Conservation (phyloP, 306 rosid species). For the Coriaria nepalensis region DNA sequence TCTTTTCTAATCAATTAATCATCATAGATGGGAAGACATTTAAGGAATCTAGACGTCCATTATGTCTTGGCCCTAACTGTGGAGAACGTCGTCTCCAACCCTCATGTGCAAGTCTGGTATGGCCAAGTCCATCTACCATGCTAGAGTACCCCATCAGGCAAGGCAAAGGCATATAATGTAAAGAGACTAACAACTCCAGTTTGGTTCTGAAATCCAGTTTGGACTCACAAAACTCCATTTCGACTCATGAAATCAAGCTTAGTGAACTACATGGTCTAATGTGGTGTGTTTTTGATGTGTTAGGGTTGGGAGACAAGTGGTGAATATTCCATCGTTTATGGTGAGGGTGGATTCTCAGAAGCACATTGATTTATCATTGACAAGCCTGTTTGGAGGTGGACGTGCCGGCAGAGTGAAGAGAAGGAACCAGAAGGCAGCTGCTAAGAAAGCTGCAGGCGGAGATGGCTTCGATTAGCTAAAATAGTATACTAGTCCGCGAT, state of each 20-base stretch:
- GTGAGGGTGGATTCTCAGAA: constrained; percentile 28
- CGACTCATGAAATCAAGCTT: too few relatives aligned
- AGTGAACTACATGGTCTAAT: too few relatives aligned
- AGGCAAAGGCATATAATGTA: not conserved
- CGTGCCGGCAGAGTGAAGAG: constrained; percentile 1
- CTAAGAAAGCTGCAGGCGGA: too few relatives aligned
- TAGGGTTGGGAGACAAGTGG: constrained; percentile 25
- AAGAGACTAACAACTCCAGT: too few relatives aligned
- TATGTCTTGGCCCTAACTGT: not conserved
- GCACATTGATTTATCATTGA: constrained; percentile 27
- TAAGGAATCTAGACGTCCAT: too few relatives aligned
- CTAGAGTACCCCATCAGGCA: not conserved
- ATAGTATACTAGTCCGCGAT: too few relatives aligned
- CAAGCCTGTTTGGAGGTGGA: constrained; percentile 30
- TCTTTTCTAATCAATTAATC: too few relatives aligned
- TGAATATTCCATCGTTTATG: constrained; percentile 29
- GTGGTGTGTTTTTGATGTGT: not conserved
- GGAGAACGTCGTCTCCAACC: not conserved
- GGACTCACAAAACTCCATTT: too few relatives aligned
- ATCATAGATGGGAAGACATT: too few relatives aligned
- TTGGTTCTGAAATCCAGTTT: too few relatives aligned
- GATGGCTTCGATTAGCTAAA: too few relatives aligned
- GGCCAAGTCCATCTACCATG: not conserved
- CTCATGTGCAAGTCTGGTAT: not conserved
- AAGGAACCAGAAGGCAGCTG: too few relatives aligned